phyloP scores from a whole-genome alignment of 176 grass and related monocot species.

The Carex scoparia region DNA sequence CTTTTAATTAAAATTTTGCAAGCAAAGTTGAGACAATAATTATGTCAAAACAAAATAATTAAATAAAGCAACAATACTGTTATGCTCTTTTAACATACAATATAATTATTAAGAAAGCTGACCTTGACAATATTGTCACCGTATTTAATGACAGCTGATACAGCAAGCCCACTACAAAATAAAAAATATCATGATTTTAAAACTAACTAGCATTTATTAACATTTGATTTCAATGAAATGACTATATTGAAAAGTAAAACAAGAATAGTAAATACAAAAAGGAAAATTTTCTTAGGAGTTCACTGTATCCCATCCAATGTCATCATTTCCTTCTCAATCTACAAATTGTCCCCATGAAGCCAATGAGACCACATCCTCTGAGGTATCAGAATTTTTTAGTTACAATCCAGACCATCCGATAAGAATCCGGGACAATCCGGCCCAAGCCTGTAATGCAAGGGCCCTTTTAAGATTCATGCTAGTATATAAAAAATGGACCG shows the following conservation, averaged over 20 bases:
- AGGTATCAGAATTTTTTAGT: too few species aligned
- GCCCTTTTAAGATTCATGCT: too few species aligned
- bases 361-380: not conserved
- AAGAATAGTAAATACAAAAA: not conserved
- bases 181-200: not conserved
- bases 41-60: not conserved
- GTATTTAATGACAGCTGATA: constrained; percentile 12
- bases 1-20: not conserved
- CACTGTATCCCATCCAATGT: not conserved
- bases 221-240: not conserved
- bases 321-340: not conserved
- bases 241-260: not conserved
- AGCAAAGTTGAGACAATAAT: not conserved
- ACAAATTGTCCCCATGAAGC: not conserved
- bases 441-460: too few species aligned
- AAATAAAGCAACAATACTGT: not conserved
- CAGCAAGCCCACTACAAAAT: constrained; percentile 41
- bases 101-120: not conserved
- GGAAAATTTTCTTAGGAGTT: not conserved
- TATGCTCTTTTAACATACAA: not conserved
- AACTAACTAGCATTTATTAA: not conserved
- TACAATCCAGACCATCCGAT: too few species aligned
- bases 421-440: too few species aligned
- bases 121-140: constrained; percentile 22
- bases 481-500: too few species aligned